Conservation (phyloP, 306 rosid species). For the Coriaria nepalensis region DNA sequence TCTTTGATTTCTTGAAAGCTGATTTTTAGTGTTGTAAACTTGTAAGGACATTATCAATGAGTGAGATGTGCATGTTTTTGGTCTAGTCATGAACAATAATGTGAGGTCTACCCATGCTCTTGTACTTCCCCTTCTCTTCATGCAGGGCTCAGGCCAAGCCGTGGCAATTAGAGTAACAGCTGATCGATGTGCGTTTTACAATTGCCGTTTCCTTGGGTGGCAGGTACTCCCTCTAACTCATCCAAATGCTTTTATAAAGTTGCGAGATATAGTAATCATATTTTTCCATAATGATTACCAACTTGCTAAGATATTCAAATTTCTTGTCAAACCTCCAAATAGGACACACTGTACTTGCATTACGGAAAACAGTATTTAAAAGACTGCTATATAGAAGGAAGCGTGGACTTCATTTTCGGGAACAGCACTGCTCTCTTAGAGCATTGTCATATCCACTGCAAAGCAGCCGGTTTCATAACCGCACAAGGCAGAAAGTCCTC, state of each 20-base stretch:
- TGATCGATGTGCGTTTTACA: constrained; percentile 83
- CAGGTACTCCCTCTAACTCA: constrained; percentile 41
- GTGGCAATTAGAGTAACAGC: constrained; percentile 89
- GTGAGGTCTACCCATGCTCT: not conserved
- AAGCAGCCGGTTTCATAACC: constrained; percentile 62
- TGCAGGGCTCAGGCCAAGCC: constrained; percentile 90
- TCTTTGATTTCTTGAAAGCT: too few species aligned
- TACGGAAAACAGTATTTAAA: constrained; percentile 65
- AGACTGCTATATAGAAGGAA: constrained; percentile 93
- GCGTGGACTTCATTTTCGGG: constrained; percentile 85
- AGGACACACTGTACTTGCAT: constrained; percentile 85
- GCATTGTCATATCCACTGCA: constrained; percentile 81
- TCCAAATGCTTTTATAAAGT: not conserved
- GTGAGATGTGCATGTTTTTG: too few species aligned
- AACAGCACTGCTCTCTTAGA: constrained; percentile 84
- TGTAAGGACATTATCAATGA: too few species aligned
- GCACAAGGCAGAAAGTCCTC: constrained; percentile 82
- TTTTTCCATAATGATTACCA: not conserved
- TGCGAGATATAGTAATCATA: not conserved
- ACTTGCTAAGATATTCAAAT: not conserved
- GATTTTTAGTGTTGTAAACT: too few species aligned
- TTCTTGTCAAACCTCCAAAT: too few species aligned
- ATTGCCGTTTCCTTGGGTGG: constrained; percentile 95
- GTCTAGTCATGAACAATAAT: not conserved
- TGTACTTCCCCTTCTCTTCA: constrained; percentile 1